Percentiles rank a stretch among this genome's conserved stretches.
These are phyloP conservation scores for Diplotaxis tenuifolia DNA, from an alignment of 345 rosid genomes.

Conservation along the genomic window DNA sequence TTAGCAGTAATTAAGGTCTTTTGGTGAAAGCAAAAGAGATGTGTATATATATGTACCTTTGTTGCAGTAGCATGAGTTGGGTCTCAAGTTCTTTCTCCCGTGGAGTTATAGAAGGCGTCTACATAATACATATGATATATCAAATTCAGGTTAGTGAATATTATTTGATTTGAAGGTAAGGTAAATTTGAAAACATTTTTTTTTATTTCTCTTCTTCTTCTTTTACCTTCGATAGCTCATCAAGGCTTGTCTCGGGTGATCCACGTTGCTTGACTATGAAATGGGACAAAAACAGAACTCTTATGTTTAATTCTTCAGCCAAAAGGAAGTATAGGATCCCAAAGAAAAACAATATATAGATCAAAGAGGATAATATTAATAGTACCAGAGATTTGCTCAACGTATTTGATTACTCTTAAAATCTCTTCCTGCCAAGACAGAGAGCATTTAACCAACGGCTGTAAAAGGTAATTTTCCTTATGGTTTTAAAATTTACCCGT, in stretches of 20 bases:
- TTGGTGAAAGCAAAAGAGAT: slow-evolving; percentile 6
- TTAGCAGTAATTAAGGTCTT: not conserved
- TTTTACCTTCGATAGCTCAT: slow-evolving; percentile 68
- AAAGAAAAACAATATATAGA: not conserved
- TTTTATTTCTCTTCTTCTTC: not conserved
- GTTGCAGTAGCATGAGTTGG: slow-evolving; percentile 66
- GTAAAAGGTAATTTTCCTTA: not conserved
- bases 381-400: slow-evolving; percentile 83
- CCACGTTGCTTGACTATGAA: slow-evolving; percentile 66
- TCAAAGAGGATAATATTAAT: slow-evolving; percentile 35
- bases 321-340: not conserved
- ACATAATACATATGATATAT: slow-evolving; percentile 33
- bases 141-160: not conserved
- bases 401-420: slow-evolving; percentile 65
- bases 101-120: slow-evolving; percentile 54
- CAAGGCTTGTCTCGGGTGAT: slow-evolving; percentile 44
- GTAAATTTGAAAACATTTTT: not conserved
- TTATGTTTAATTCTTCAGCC: not conserved
- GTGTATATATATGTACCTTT: slow-evolving; percentile 55
- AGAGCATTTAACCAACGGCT: not conserved
- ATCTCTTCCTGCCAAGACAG: slow-evolving; percentile 82
- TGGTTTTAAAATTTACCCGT: slow-evolving; percentile 48
- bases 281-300: slow-evolving; percentile 18
- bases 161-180: not conserved
- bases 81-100: slow-evolving; percentile 78